Conservation (phyloP, 1,139 yeast genomes). For the Torulaspora pretoriensis region DNA sequence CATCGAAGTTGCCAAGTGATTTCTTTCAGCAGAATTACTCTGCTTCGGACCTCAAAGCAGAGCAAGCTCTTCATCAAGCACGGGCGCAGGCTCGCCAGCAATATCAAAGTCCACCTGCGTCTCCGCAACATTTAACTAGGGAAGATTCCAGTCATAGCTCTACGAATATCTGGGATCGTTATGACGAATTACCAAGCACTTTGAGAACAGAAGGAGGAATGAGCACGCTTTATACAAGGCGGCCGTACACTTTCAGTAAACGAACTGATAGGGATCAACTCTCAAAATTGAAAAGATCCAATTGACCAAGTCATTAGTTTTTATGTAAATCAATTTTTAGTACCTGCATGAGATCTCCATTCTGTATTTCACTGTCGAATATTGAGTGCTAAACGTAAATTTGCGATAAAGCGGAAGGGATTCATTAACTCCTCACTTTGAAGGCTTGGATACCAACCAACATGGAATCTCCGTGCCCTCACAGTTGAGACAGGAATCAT, state of each 20-base stretch:
- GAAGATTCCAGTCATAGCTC: constrained; percentile 14
- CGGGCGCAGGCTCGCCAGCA: constrained; percentile 1
- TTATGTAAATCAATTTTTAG: background rate
- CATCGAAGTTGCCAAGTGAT: constrained; percentile 26
- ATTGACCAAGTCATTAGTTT: background rate
- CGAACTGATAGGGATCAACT: constrained; percentile 4
- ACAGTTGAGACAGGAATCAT: no score
- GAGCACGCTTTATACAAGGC: constrained; percentile 13
- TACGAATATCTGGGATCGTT: constrained; percentile 23
- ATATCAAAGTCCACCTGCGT: constrained; percentile 14
- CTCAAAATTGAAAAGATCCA: background rate
- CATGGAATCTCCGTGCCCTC: no score
- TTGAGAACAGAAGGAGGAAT: constrained; percentile 22
- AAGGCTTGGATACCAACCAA: no score
- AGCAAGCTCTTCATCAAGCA: background rate
- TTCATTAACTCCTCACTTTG: no score
- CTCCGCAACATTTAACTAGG: constrained; percentile 16
- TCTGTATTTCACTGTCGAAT: background rate
- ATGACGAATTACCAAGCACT: constrained; percentile 22
- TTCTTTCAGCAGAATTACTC: constrained; percentile 21
- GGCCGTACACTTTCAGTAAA: constrained; percentile 6
- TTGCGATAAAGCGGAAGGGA: no score
- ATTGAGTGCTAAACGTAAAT: no score
- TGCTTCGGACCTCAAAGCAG: constrained; percentile 4
- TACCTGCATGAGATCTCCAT: background rate